Conservation (phyloP, 2,329 filamentous ascomycete species). For the Sphaceloma murrayae region DNA sequence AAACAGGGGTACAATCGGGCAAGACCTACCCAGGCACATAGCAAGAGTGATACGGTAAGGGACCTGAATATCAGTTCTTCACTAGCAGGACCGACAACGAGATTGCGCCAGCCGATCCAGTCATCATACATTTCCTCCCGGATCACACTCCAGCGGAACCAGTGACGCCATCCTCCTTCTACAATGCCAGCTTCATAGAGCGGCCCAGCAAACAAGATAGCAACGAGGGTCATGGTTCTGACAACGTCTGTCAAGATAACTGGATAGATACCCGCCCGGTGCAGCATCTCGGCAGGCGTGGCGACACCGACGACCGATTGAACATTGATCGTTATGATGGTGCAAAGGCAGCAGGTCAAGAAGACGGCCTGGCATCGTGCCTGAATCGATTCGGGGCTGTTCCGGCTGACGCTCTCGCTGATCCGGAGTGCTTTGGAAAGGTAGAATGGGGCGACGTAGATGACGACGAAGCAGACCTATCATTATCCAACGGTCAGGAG, state of each 20-base stretch:
- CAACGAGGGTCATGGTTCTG: slow-evolving; percentile 59
- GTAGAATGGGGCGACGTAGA: slow-evolving; percentile 90
- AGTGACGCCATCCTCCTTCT: slow-evolving; percentile 58
- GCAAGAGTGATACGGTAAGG: slow-evolving; percentile 70
- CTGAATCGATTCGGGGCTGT: slow-evolving; percentile 81
- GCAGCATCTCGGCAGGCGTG: slow-evolving; percentile 48
- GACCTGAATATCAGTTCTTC: slow-evolving; percentile 93
- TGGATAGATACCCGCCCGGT: slow-evolving; percentile 74
- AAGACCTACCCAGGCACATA: slow-evolving; percentile 51
- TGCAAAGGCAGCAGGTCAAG: slow-evolving; percentile 61
- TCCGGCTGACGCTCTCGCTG: slow-evolving; percentile 66
- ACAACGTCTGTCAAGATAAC: slow-evolving; percentile 54
- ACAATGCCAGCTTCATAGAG: slow-evolving; percentile 70
- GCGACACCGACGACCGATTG: slow-evolving; percentile 47
- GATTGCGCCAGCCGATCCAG: slow-evolving; percentile 79
- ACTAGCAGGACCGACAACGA: slow-evolving; percentile 73
- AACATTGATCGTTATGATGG: slow-evolving; percentile 56
- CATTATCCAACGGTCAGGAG: slow-evolving; percentile 11
- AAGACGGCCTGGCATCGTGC: slow-evolving; percentile 74
- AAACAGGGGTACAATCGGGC: slow-evolving; percentile 33
- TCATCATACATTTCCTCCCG: slow-evolving; percentile 54
- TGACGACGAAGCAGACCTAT: slow-evolving; percentile 61
- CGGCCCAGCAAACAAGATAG: slow-evolving; percentile 71
- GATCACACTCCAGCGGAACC: slow-evolving; percentile 45
- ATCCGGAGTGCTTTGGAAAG: slow-evolving; percentile 69